A percentile compares a stretch with the other conserved stretches of the same genome.
phyloP scores from a whole-genome alignment of 495 filamentous ascomycete species.

The Penicillium fimorum region DNA sequence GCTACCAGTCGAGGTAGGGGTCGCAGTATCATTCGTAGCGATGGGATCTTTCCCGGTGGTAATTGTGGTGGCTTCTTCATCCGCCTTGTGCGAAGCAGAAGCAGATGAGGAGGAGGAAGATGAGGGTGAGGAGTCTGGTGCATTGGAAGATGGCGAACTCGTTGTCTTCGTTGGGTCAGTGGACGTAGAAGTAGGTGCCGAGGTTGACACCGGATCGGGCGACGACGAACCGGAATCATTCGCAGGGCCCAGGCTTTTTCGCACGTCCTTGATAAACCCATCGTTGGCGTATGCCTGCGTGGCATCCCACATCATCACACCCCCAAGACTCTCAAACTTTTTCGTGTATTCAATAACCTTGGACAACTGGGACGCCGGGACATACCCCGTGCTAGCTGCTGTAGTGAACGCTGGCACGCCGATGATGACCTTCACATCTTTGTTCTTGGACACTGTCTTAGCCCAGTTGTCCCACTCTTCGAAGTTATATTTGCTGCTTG shows the following conservation, averaged over 20 bases:
- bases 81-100: slow-evolving; percentile 27
- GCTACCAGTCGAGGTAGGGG: slow-evolving; percentile 10
- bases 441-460: slow-evolving; percentile 57
- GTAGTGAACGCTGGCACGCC: slow-evolving; percentile 61
- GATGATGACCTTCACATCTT: slow-evolving; percentile 61
- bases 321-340: slow-evolving; percentile 61
- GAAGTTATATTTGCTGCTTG: slow-evolving; percentile 65
- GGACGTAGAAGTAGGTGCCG: slow-evolving; percentile 30
- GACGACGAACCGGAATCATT: slow-evolving; percentile 34
- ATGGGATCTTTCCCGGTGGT: no score
- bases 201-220: slow-evolving; percentile 31
- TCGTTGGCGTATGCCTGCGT: slow-evolving; percentile 58
- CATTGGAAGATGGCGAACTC: slow-evolving; percentile 26
- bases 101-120: slow-evolving; percentile 34
- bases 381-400: slow-evolving; percentile 60
- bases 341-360: slow-evolving; percentile 51
- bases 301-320: slow-evolving; percentile 73
- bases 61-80: slow-evolving; percentile 6
- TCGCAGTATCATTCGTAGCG: background rate
- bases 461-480: slow-evolving; percentile 72
- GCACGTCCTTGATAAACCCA: slow-evolving; percentile 53
- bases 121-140: slow-evolving; percentile 28
- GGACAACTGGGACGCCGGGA: slow-evolving; percentile 42
- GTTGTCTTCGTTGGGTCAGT: slow-evolving; percentile 29
- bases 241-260: slow-evolving; percentile 24